These are phyloP conservation scores for Arthrobotrys sphaeroides DNA, from an alignment of 2,329 filamentous ascomycete species.

Conservation along the genomic window DNA sequence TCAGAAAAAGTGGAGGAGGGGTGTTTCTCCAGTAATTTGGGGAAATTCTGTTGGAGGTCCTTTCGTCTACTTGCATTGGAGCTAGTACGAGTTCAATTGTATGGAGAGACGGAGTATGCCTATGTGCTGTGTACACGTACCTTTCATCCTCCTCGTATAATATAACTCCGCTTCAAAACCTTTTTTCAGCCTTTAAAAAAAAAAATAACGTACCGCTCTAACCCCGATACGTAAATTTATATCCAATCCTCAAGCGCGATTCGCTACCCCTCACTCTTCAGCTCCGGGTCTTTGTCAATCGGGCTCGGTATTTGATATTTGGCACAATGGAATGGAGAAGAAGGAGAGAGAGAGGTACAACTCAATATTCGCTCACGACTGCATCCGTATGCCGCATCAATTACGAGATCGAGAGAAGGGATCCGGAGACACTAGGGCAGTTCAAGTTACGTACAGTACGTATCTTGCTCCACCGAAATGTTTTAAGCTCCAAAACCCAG, in stretches of 20 bases:
- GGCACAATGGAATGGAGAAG: background rate
- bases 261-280: background rate
- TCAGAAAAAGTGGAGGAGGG: background rate
- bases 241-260: slow-evolving; percentile 1
- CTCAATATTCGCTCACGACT: slow-evolving; percentile 41
- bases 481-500: slow-evolving; percentile 38
- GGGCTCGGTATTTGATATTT: background rate
- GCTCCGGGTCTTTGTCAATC: slow-evolving; percentile 4
- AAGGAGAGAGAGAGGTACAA: background rate
- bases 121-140: slow-evolving; percentile 23
- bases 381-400: slow-evolving; percentile 39
- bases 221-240: slow-evolving; percentile 21
- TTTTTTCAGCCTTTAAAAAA: slow-evolving; percentile 14
- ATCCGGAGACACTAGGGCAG: slow-evolving; percentile 2
- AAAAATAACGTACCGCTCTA: slow-evolving; percentile 29
- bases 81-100: slow-evolving; percentile 28
- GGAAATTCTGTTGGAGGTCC: slow-evolving; percentile 14
- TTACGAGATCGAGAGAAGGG: slow-evolving; percentile 38
- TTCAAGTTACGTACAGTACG: background rate
- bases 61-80: slow-evolving; percentile 8
- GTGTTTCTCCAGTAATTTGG: slow-evolving; percentile 8
- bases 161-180: background rate
- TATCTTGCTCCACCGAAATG: slow-evolving; percentile 15
- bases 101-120: slow-evolving; percentile 9
- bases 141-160: background rate